Conservation (phyloP, 805 yeast species). For the Cyberlindnera mississippiensis region DNA sequence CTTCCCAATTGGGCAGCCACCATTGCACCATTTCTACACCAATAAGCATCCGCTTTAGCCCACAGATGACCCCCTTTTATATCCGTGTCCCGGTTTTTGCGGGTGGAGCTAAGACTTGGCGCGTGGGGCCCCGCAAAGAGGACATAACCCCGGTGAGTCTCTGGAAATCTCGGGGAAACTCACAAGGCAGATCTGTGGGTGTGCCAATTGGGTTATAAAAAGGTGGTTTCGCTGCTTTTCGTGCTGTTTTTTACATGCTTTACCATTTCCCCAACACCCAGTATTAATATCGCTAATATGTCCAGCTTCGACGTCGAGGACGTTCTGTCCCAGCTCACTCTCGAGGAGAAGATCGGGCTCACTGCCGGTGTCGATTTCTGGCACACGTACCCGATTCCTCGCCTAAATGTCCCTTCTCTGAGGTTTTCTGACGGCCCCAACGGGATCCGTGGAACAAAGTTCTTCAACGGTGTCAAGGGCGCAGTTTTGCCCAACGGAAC, state of each 20-base stretch:
- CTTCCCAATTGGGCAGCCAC: too few relatives aligned
- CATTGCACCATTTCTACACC: too few relatives aligned
- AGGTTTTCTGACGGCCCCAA: constrained; percentile 59
- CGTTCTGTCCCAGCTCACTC: constrained; percentile 13
- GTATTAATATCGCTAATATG: constrained; percentile 2
- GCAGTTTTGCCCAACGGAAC: constrained; percentile 59
- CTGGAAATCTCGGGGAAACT: constrained; percentile 4
- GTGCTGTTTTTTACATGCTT: too few relatives aligned
- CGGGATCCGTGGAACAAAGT: constrained; percentile 56
- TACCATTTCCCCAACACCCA: neutral
- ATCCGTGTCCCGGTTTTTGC: too few relatives aligned
- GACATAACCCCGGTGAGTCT: too few relatives aligned
- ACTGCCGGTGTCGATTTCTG: constrained; percentile 39
- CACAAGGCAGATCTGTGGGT: neutral
- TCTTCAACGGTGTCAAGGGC: constrained; percentile 47
- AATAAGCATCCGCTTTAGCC: too few relatives aligned
- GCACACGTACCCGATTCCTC: constrained; percentile 36
- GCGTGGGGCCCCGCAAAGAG: too few relatives aligned
- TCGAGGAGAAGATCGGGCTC: constrained; percentile 17
- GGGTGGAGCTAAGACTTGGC: too few relatives aligned
- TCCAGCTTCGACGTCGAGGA: constrained; percentile 18
- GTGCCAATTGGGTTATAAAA: neutral
- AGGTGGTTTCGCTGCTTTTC: neutral
- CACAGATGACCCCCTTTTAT: too few relatives aligned
- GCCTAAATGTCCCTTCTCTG: constrained; percentile 40